These are phyloP conservation scores for Phellinidium pouzarii DNA, from an alignment of 1,284 basidiomycete species.

Conservation along the genomic window DNA sequence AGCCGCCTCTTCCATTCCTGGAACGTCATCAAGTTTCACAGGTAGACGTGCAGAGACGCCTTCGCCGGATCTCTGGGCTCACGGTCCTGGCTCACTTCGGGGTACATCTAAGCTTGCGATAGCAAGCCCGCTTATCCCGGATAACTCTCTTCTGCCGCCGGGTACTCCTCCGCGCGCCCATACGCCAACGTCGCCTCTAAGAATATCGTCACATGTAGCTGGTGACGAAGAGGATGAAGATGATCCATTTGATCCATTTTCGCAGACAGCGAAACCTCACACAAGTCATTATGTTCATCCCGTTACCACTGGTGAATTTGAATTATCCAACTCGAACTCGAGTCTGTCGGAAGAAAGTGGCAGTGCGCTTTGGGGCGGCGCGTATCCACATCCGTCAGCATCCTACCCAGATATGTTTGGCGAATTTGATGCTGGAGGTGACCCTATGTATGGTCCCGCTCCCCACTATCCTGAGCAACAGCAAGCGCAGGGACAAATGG, in stretches of 20 bases:
- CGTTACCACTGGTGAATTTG: constrained; percentile 50
- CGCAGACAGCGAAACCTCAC: constrained; percentile 31
- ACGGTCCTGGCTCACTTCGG: constrained; percentile 50
- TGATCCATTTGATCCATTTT: constrained; percentile 72
- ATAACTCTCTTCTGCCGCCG: constrained; percentile 50
- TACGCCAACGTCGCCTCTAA: constrained; percentile 50
- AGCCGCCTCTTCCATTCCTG: constrained; percentile 60
- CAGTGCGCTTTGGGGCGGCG: constrained; percentile 8
- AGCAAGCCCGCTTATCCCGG: constrained; percentile 78
- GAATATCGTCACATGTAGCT: constrained; percentile 52
- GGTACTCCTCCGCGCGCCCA: constrained; percentile 32
- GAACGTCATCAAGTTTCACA: constrained; percentile 34
- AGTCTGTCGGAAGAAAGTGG: constrained; percentile 39
- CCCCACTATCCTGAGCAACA: constrained; percentile 11
- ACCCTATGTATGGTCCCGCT: constrained; percentile 9
- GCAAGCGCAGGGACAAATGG: background rate
- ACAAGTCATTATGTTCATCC: constrained; percentile 53
- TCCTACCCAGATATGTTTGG: constrained; percentile 15
- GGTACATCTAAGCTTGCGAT: constrained; percentile 82
- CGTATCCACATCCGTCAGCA: constrained; percentile 26
- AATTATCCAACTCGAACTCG: constrained; percentile 44
- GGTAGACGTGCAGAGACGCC: constrained; percentile 61
- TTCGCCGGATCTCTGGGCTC: constrained; percentile 77
- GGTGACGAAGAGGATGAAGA: constrained; percentile 51
- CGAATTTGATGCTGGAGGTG: constrained; percentile 14